These are phyloP conservation scores for Aspergillus udagawae DNA, from an alignment of 2,329 filamentous ascomycete species.

Conservation along the genomic window DNA sequence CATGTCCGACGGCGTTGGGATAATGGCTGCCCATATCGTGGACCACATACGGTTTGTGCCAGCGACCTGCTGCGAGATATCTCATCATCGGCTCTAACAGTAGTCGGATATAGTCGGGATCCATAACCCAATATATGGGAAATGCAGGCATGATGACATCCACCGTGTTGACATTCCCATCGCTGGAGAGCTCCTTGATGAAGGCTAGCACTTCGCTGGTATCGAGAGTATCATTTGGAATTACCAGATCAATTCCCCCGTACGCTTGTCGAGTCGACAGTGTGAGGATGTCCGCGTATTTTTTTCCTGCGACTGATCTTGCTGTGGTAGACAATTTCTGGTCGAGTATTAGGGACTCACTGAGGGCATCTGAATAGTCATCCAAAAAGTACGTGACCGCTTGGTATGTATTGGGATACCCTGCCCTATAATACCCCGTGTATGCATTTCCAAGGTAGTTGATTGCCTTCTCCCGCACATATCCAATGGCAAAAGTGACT, in stretches of 20 bases:
- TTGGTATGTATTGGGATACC: constrained; percentile 28
- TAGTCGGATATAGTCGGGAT: constrained; percentile 42
- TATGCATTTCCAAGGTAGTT: constrained; percentile 40
- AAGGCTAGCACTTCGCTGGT: constrained; percentile 33
- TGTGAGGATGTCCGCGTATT: constrained; percentile 41
- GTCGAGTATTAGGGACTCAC: constrained; percentile 33
- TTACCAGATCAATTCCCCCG: constrained; percentile 39
- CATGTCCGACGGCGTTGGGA: constrained; percentile 40
- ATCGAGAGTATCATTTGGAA: constrained; percentile 31
- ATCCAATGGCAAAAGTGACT: constrained; percentile 41
- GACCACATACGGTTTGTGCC: constrained; percentile 36
- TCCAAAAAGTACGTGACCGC: constrained; percentile 39
- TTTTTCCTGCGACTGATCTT: constrained; percentile 29
- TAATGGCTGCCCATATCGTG: constrained; percentile 42
- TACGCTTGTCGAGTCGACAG: constrained; percentile 41
- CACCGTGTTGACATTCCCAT: constrained; percentile 43
- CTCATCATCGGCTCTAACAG: constrained; percentile 43
- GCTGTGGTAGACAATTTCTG: constrained; percentile 25
- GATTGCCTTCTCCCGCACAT: constrained; percentile 38
- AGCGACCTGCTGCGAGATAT: constrained; percentile 39
- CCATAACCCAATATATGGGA: constrained; percentile 41
- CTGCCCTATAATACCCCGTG: constrained; percentile 38
- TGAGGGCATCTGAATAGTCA: constrained; percentile 36
- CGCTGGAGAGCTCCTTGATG: constrained; percentile 43
- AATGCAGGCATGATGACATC: constrained; percentile 43